phyloP scores from a whole-genome alignment of 1,139 yeast genomes.

The Groenewaldozyma auringiensis region DNA sequence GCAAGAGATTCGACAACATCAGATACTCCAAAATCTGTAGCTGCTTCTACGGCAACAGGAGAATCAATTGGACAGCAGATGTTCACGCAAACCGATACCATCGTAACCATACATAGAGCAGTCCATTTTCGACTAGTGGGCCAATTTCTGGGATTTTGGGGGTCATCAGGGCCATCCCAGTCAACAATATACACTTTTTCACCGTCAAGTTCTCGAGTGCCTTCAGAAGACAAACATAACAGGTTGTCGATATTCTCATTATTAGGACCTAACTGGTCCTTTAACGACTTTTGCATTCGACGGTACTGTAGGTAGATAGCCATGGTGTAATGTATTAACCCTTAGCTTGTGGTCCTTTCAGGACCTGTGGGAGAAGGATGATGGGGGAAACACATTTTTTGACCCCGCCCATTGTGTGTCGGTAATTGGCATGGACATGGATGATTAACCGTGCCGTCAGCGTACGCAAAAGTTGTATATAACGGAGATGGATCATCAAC shows the following conservation, averaged over 20 bases:
- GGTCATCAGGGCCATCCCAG: constrained; percentile 3
- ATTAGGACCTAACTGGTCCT: neutral
- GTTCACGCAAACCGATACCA: neutral
- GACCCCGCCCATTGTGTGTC: too few relatives aligned
- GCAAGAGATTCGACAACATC: constrained; percentile 2
- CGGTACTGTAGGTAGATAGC: neutral
- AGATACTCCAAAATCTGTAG: neutral
- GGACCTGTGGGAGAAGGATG: too few relatives aligned
- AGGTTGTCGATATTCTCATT: neutral
- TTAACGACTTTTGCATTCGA: neutral
- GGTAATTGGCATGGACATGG: too few relatives aligned
- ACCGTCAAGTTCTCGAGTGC: neutral
- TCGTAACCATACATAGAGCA: neutral
- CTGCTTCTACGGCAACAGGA: neutral
- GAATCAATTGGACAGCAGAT: constrained; percentile 1
- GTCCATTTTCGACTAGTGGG: neutral
- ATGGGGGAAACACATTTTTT: too few relatives aligned
- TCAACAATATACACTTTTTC: neutral
- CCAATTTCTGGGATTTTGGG: constrained; percentile 4
- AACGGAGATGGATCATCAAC: too few relatives aligned
- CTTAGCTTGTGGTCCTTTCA: too few relatives aligned
- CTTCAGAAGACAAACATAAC: neutral
- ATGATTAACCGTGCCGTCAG: neutral
- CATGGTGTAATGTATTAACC: too few relatives aligned
- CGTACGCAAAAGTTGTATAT: too few relatives aligned